Evolutionary conservation across 148 eudicot species (phyloP).

Genomic region (Nepenthes mirabilis): DNA sequence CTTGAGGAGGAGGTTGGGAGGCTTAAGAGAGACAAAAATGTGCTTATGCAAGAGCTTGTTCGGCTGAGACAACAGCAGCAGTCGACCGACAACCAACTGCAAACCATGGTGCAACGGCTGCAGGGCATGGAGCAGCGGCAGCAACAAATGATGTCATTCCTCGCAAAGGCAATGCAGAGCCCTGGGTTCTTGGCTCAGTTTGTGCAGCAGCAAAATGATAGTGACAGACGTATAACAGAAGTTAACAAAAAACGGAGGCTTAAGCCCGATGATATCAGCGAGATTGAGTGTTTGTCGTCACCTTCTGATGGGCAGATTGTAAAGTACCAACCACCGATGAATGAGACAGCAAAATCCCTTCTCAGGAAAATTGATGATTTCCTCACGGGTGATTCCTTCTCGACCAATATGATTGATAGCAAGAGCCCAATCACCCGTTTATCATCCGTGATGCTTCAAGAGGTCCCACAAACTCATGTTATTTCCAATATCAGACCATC

Average conservation of each 20-base stretch:
- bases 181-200: constrained; percentile 54
- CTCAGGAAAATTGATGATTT: constrained; percentile 28
- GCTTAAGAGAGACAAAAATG: constrained; percentile 53
- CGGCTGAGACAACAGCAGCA: constrained; percentile 53
- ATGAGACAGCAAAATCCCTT: constrained; percentile 39
- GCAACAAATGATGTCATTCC: constrained; percentile 65
- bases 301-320: constrained; percentile 42
- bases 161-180: constrained; percentile 51
- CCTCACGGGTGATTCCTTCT: constrained; percentile 13
- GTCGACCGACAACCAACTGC: constrained; percentile 42
- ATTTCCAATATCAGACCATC: constrained; percentile 1
- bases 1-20: constrained; percentile 57
- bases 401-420: constrained; percentile 8
- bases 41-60: constrained; percentile 61
- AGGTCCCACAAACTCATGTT: constrained; percentile 22
- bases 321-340: constrained; percentile 38
- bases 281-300: constrained; percentile 2
- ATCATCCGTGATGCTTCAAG: constrained; percentile 41
- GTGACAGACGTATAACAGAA: constrained; percentile 24
- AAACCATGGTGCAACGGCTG: constrained; percentile 43
- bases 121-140: constrained; percentile 71
- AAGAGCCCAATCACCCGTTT: constrained; percentile 7
- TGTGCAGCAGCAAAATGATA: constrained; percentile 45
- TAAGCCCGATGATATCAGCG: constrained; percentile 18
- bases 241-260: constrained; percentile 46